Percentiles rank a stretch among this genome's conserved stretches.
Conservation (phyloP, 2,329 filamentous ascomycete species). For the Xylariaceae sp. region DNA sequence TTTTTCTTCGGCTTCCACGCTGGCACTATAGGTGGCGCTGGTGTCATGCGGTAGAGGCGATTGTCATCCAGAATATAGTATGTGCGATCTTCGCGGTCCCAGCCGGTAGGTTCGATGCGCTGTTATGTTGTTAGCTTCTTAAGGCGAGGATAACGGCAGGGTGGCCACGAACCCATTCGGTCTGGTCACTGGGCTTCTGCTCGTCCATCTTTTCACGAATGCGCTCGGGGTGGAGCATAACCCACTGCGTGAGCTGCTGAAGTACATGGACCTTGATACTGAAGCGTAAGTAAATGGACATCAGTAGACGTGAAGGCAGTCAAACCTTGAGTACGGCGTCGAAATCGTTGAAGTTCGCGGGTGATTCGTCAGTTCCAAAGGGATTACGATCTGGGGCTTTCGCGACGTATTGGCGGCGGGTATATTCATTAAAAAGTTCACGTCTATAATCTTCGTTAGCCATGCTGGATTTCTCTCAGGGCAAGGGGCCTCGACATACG, state of each 20-base stretch:
- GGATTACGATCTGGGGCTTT: slow-evolving; percentile 78
- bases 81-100: slow-evolving; percentile 79
- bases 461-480: slow-evolving; percentile 7
- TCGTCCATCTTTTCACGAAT: slow-evolving; percentile 84
- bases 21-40: slow-evolving; percentile 58
- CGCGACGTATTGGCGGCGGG: slow-evolving; percentile 79
- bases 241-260: slow-evolving; percentile 86
- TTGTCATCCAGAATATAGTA: slow-evolving; percentile 95
- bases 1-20: slow-evolving; percentile 59
- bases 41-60: slow-evolving; percentile 82
- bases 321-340: slow-evolving; percentile 73
- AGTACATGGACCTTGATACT: slow-evolving; percentile 62
- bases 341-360: slow-evolving; percentile 73
- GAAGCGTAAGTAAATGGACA: slow-evolving; percentile 3
- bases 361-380: slow-evolving; percentile 72
- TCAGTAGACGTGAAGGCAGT: neutral
- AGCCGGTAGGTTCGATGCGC: slow-evolving; percentile 80
- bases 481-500: slow-evolving; percentile 54
- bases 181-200: slow-evolving; percentile 74
- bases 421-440: slow-evolving; percentile 90
- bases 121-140: slow-evolving; percentile 37
- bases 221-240: slow-evolving; percentile 79
- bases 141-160: slow-evolving; percentile 18
- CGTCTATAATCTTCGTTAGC: slow-evolving; percentile 48
- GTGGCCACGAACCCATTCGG: slow-evolving; percentile 68